Evolutionary conservation across 2,329 filamentous ascomycete species (phyloP).

Genomic region (Fusarium equiseti): DNA sequence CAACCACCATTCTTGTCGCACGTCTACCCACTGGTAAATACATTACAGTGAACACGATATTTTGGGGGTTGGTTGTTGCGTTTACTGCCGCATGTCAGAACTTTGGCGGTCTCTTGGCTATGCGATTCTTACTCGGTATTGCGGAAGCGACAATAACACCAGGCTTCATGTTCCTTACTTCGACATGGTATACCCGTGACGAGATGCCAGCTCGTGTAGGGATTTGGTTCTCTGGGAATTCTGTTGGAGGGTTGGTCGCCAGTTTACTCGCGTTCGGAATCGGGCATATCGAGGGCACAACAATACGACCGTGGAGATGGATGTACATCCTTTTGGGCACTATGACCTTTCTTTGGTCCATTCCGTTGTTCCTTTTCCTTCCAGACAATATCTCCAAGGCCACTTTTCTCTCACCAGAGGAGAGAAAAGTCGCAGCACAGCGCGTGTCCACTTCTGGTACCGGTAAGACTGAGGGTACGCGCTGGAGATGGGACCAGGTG

Average conservation of each 20-base stretch:
- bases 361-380: slow-evolving; percentile 61
- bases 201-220: slow-evolving; percentile 67
- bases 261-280: slow-evolving; percentile 67
- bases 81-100: slow-evolving; percentile 60
- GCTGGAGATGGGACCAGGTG: slow-evolving; percentile 64
- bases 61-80: slow-evolving; percentile 63
- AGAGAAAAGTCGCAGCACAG: slow-evolving; percentile 61
- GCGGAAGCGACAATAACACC: slow-evolving; percentile 68
- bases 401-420: slow-evolving; percentile 66
- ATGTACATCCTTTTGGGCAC: slow-evolving; percentile 69
- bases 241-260: slow-evolving; percentile 61
- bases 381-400: slow-evolving; percentile 68
- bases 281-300: slow-evolving; percentile 61
- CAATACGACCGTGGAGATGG: slow-evolving; percentile 65
- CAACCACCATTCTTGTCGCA: slow-evolving; percentile 62
- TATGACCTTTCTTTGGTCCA: slow-evolving; percentile 63
- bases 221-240: slow-evolving; percentile 68
- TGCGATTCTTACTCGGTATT: slow-evolving; percentile 66
- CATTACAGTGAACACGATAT: slow-evolving; percentile 60
- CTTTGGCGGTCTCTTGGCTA: slow-evolving; percentile 62
- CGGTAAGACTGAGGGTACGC: slow-evolving; percentile 61
- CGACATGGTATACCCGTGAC: slow-evolving; percentile 68
- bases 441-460: slow-evolving; percentile 64
- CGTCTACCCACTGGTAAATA: slow-evolving; percentile 62
- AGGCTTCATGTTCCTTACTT: slow-evolving; percentile 67